A percentile compares a stretch with the other conserved stretches of the same genome.
Evolutionary conservation across 768 basidiomycete genomes (phyloP).

Genomic region (Russula vinacea): DNA sequence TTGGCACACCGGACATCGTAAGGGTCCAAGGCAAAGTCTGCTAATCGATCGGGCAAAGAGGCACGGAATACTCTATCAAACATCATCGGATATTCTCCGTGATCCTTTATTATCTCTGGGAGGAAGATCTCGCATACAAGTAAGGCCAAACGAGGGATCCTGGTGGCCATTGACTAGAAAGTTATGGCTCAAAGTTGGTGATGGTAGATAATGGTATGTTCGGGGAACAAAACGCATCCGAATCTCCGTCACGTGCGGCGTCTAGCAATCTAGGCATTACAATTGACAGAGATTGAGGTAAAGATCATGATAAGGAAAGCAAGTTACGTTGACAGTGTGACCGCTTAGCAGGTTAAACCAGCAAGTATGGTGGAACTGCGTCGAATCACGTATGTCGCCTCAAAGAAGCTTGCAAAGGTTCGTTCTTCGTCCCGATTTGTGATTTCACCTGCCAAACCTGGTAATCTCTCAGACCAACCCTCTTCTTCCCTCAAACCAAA

Average conservation of each 20-base stretch:
- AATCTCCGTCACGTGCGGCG: too few relatives aligned
- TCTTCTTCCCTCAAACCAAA: conserved; percentile 35
- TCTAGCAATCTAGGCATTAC: too few relatives aligned
- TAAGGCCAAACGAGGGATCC: conserved; percentile 42
- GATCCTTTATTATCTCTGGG: conserved; percentile 41
- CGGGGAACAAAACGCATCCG: too few relatives aligned
- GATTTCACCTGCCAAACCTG: neutral
- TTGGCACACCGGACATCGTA: conserved; percentile 64
- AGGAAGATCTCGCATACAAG: conserved; percentile 62
- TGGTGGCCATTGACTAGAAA: neutral
- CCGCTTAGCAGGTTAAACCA: too few relatives aligned
- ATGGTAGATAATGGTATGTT: too few relatives aligned
- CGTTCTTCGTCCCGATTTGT: conserved; percentile 1
- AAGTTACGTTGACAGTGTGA: too few relatives aligned
- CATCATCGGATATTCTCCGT: conserved; percentile 58
- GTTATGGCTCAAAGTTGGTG: neutral
- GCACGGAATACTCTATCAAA: conserved; percentile 47
- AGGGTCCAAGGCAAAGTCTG: conserved; percentile 53
- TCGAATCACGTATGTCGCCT: conserved; percentile 50
- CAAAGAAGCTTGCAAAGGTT: conserved; percentile 56
- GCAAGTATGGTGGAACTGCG: conserved; percentile 5
- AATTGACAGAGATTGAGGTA: too few relatives aligned
- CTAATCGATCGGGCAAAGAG: conserved; percentile 34
- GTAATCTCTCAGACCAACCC: conserved; percentile 31
- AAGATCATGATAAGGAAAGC: too few relatives aligned